Base-by-base conservation (phyloP, 345 rosid genomes). In the Bretschneidera sinensis region DNA sequence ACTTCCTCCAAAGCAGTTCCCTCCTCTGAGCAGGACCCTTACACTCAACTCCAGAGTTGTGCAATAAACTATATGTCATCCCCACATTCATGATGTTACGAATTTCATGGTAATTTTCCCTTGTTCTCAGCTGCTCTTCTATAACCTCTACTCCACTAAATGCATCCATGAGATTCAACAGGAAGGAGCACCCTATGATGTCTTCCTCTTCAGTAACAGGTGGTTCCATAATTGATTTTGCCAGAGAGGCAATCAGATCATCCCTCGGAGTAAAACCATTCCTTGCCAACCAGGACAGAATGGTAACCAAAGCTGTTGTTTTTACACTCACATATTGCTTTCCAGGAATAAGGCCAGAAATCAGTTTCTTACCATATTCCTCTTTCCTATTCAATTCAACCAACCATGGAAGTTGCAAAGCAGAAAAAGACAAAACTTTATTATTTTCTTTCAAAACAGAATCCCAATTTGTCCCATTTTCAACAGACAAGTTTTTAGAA, bases 31-130 rank as follows among this genome's bases (percentile, higher is more conserved):
- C 67, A 55, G 95, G 86, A 64, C 73, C 82, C 69, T 79, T 79
- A 69, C 96, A 94, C 72, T 88, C 96, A 69, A 86, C 81, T 66
- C 83, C 97, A 75, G 65, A 76, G 72, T 78, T 86, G 72, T 90
- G 96, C 53, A 90, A 79, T 75, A 81, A 75, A 66, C 99, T 85
- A 78, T 84, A 89, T 20, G 69, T 83, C 92, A 94, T 79, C 66
- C 99, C 99, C 65, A 85, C 80, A 71, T 85, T 88, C 96, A 90
- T 88, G 66, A 94, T 90, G 74, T 92, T 94, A 54, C 86, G 78
- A 64, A 85, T 85, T 73, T 94, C 96, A 66, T 77, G 82, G 76
- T 94, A 94, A 59, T 75, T 83, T 66, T 69, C 74, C 79, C 99
- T 82, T 51, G 48, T 76, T 74, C 73, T 83, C 71, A 94, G 80